phyloP scores from a whole-genome alignment of 768 basidiomycete species.

The Mycena epipterygia region DNA sequence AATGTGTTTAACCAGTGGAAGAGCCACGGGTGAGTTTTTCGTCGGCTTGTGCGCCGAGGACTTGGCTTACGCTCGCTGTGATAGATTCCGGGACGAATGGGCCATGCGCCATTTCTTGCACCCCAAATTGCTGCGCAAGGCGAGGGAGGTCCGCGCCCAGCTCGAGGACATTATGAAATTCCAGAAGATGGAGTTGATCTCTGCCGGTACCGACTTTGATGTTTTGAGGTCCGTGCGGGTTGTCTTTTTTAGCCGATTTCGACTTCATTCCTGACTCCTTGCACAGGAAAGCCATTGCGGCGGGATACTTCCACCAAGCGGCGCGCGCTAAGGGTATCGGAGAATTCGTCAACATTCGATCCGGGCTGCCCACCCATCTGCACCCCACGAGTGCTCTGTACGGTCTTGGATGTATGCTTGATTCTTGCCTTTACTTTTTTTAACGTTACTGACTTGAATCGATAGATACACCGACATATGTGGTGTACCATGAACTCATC shows the following conservation, averaged over 20 bases:
- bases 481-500: conserved; percentile 97
- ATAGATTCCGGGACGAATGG: conserved; percentile 94
- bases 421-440: conserved; percentile 1
- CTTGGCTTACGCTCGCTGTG: neutral
- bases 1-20: conserved; percentile 99
- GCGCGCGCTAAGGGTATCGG: conserved; percentile 99
- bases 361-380: conserved; percentile 93
- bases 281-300: conserved; percentile 92
- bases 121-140: conserved; percentile 95
- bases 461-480: conserved; percentile 94
- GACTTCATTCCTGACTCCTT: conserved; percentile 4
- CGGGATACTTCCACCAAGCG: conserved; percentile 99
- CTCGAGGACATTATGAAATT: conserved; percentile 99
- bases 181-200: conserved; percentile 95
- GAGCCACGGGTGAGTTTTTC: conserved; percentile 78
- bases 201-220: conserved; percentile 96
- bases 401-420: conserved; percentile 89
- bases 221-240: conserved; percentile 68
- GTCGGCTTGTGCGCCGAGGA: neutral
- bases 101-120: conserved; percentile 95
- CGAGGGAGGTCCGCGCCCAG: conserved; percentile 94
- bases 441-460: conserved; percentile 22
- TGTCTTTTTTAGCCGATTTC: neutral
- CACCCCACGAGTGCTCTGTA: conserved; percentile 98
- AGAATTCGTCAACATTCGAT: conserved; percentile 97